A percentile compares a stretch with the other conserved stretches of the same genome.
phyloP scores from a whole-genome alignment of 2,329 filamentous ascomycete genomes.

The Domatiomyces catenatus region DNA sequence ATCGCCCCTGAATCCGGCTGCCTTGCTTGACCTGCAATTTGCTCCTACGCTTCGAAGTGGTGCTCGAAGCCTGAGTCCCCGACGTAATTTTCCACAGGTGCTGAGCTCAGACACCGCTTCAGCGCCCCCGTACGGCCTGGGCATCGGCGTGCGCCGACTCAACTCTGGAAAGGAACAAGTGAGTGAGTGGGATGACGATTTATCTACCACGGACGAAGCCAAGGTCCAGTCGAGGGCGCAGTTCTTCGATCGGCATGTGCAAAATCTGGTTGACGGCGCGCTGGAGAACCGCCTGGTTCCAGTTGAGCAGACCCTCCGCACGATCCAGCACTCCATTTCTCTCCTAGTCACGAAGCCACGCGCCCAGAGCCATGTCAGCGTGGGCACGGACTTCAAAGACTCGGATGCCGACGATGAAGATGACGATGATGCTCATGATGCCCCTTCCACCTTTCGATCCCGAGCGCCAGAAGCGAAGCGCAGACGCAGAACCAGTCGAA shows the following conservation, averaged over 20 bases:
- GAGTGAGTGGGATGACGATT: conserved; percentile 84
- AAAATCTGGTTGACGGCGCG: conserved; percentile 65
- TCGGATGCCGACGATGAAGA: conserved; percentile 95
- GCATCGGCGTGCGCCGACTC: conserved; percentile 45
- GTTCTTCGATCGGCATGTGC: conserved; percentile 86
- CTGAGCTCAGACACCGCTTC: conserved; percentile 23
- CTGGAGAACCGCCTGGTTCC: conserved; percentile 64
- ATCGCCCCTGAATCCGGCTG: conserved; percentile 29
- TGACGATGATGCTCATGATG: conserved; percentile 41
- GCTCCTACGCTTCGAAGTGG: conserved; percentile 47
- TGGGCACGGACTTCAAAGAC: conserved; percentile 53
- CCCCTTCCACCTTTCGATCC: conserved; percentile 45
- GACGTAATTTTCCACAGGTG: conserved; percentile 22
- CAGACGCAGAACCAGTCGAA: conserved; percentile 42
- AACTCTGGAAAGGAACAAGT: conserved; percentile 35
- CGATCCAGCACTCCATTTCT: conserved; percentile 56
- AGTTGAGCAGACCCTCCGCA: conserved; percentile 60
- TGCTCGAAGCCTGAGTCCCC: conserved; percentile 58
- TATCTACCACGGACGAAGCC: conserved; percentile 66
- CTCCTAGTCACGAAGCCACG: conserved; percentile 42
- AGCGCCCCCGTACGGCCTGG: conserved; percentile 49
- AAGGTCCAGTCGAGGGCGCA: conserved; percentile 67
- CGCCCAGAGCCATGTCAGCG: conserved; percentile 46
- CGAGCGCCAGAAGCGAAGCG: conserved; percentile 53
- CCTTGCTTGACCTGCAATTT: conserved; percentile 30